These are phyloP conservation scores for Hanseniaspora lindneri DNA, from an alignment of 805 yeast genomes.

Conservation along the genomic window DNA sequence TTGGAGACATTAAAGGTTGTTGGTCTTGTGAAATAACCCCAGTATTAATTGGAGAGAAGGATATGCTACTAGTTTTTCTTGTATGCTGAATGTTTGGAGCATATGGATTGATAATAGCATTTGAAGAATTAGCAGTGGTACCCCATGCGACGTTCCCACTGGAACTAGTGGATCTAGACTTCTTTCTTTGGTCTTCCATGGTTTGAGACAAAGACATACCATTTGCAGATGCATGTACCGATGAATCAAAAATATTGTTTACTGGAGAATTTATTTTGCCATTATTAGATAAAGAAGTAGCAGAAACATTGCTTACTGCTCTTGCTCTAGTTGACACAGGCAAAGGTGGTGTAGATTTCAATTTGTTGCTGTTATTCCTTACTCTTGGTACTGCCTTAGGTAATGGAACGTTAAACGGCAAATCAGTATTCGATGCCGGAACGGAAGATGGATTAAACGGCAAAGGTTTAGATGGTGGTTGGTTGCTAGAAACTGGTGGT, in stretches of 20 bases:
- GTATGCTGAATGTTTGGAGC: constrained; percentile 5
- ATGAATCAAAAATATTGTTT: not conserved
- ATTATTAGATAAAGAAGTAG: constrained; percentile 7
- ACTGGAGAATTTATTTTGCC: not conserved
- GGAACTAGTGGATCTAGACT: not conserved
- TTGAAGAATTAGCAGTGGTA: not conserved
- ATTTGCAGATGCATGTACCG: not conserved
- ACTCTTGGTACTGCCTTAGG: constrained; percentile 11
- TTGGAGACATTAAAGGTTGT: not conserved
- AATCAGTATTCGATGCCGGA: constrained; percentile 13
- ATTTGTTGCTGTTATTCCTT: not conserved
- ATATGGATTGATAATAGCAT: constrained; percentile 1
- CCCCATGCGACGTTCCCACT: not conserved
- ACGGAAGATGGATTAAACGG: not conserved
- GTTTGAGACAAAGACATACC: not conserved
- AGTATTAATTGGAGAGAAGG: constrained; percentile 13
- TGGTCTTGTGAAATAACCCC: not conserved
- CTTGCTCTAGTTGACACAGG: constrained; percentile 19
- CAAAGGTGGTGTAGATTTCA: constrained; percentile 7
- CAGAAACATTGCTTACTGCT: constrained; percentile 23
- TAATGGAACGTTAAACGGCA: constrained; percentile 7
- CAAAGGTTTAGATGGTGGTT: not conserved
- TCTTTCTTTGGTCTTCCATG: not conserved
- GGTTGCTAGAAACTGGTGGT: not conserved
- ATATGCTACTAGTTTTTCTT: constrained; percentile 9